These are phyloP conservation scores for Clohesyomyces aquaticus DNA, from an alignment of 495 filamentous ascomycete genomes.

Conservation along the genomic window DNA sequence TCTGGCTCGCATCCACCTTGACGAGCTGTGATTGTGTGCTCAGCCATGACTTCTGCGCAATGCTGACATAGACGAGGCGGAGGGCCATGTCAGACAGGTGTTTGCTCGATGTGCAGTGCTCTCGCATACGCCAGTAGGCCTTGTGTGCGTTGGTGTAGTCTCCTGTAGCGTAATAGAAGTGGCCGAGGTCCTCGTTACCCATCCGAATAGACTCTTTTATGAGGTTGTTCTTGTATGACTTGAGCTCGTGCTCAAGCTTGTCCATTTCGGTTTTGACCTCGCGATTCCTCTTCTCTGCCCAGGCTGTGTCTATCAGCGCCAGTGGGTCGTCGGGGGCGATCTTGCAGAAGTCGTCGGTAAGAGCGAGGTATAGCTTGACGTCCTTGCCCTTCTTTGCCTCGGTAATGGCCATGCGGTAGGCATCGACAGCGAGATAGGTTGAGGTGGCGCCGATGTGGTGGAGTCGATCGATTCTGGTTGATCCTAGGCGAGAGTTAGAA, in stretches of 20 bases:
- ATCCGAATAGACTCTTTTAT: conserved; percentile 97
- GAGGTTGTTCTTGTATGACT: conserved; percentile 94
- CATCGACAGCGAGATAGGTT: conserved; percentile 75
- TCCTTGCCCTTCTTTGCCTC: conserved; percentile 78
- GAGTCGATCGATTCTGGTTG: conserved; percentile 77
- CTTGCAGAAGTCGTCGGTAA: conserved; percentile 64
- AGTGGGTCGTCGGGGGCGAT: conserved; percentile 70
- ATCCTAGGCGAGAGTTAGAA: conserved; percentile 53
- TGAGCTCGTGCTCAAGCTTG: conserved; percentile 78
- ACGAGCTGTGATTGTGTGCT: conserved; percentile 67
- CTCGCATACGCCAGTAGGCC: conserved; percentile 73
- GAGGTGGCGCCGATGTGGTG: conserved; percentile 79
- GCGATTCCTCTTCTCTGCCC: conserved; percentile 66
- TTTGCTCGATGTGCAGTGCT: conserved; percentile 69
- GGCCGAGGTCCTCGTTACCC: conserved; percentile 75
- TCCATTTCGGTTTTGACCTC: conserved; percentile 69
- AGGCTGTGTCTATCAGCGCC: conserved; percentile 66
- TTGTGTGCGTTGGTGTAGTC: conserved; percentile 65
- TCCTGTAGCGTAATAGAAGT: conserved; percentile 67
- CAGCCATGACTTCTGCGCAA: conserved; percentile 71
- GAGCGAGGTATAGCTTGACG: conserved; percentile 68
- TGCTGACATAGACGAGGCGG: conserved; percentile 66
- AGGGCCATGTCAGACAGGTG: conserved; percentile 74
- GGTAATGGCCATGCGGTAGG: conserved; percentile 72
- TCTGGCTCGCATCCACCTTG: conserved; percentile 62